These are phyloP conservation scores for Polytrichum commune DNA, from an alignment of 225 moss, liverwort and hornwort species.

Conservation along the genomic window DNA sequence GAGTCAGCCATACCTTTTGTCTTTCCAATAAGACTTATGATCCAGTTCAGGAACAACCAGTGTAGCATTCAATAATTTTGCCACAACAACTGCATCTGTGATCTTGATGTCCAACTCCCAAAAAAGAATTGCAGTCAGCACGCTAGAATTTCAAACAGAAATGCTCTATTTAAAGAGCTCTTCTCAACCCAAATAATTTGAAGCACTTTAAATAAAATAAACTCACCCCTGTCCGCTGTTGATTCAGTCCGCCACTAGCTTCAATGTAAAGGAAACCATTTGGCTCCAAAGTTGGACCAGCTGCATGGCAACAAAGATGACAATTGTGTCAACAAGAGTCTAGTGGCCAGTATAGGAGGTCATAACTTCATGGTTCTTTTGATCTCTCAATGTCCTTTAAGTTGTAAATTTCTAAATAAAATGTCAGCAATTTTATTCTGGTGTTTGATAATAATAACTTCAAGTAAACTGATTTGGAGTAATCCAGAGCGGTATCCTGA, in stretches of 20 bases:
- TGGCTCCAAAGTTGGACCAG: slow-evolving; percentile 16
- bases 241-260: slow-evolving; percentile 88
- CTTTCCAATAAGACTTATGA: slow-evolving; percentile 80
- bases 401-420: neutral
- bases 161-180: no score
- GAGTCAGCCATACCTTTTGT: slow-evolving; percentile 43
- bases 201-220: neutral
- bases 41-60: slow-evolving; percentile 77
- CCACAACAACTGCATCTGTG: slow-evolving; percentile 80
- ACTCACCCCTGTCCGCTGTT: slow-evolving; percentile 74
- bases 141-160: neutral
- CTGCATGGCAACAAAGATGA: slow-evolving; percentile 11
- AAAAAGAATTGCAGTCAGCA: neutral
- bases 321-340: no score
- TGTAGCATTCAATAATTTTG: slow-evolving; percentile 81
- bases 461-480: no score
- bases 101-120: slow-evolving; percentile 41
- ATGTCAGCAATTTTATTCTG: neutral
- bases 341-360: no score
- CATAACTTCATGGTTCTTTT: neutral
- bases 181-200: no score
- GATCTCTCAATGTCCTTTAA: neutral
- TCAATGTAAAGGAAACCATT: slow-evolving; percentile 75
- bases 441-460: no score
- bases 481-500: no score